These are phyloP conservation scores for Syzygium syzygioides DNA, from an alignment of 441 rosid genomes.

Conservation along the genomic window DNA sequence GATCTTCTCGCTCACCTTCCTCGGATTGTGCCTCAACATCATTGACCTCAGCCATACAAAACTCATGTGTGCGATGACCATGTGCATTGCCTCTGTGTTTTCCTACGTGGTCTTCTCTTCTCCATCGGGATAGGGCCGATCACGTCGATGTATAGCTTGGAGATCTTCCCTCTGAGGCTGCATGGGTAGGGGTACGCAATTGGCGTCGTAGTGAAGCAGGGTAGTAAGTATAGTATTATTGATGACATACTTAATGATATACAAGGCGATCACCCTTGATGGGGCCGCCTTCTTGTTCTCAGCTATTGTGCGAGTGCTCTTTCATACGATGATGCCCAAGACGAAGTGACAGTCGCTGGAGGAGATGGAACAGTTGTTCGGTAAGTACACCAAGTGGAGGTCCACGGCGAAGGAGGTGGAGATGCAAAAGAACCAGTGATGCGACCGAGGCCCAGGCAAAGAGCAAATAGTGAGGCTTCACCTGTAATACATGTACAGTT, in stretches of 20 bases:
- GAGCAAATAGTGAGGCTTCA: background rate
- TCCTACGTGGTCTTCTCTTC: background rate
- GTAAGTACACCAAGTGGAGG: background rate
- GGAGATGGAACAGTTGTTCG: background rate
- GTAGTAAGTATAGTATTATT: background rate
- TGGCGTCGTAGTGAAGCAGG: fast-evolving
- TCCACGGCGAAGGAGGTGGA: background rate
- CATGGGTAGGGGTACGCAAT: background rate
- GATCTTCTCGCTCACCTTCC: background rate
- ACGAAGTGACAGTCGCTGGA: background rate
- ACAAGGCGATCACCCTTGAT: background rate
- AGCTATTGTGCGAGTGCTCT: background rate
- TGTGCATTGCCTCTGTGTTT: background rate
- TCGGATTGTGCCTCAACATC: background rate
- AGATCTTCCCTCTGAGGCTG: background rate
- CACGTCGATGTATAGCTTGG: background rate
- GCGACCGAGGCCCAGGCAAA: background rate
- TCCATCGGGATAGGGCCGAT: background rate
- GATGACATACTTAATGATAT: background rate
- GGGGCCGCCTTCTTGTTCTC: background rate
- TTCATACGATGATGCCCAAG: background rate
- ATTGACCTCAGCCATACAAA: background rate
- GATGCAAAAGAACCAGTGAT: background rate
- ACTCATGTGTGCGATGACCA: background rate
- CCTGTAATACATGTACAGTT: background rate